Conservation (phyloP, 1,284 basidiomycete genomes). For the Heterobasidion occidentale region DNA sequence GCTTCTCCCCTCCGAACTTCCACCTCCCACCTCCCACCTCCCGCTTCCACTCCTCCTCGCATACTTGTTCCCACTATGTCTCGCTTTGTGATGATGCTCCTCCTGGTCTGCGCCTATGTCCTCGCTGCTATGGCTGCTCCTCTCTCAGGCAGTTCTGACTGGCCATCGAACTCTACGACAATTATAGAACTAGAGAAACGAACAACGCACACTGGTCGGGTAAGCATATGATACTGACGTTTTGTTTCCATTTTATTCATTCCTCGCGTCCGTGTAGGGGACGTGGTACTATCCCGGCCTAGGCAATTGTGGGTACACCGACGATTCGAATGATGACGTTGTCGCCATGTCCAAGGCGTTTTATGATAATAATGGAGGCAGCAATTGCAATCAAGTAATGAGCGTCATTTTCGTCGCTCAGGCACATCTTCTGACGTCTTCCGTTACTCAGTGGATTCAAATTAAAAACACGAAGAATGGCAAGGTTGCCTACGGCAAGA, state of each 20-base stretch:
- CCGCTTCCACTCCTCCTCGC: slow-evolving; percentile 5
- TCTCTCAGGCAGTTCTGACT: slow-evolving; percentile 15
- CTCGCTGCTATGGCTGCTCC: slow-evolving; percentile 39
- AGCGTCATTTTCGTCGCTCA: background rate
- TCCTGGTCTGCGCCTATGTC: slow-evolving; percentile 35
- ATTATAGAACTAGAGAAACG: slow-evolving; percentile 36
- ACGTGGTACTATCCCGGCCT: slow-evolving; percentile 35
- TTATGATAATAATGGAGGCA: slow-evolving; percentile 22
- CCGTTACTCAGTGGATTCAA: slow-evolving; percentile 15
- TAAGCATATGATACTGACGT: slow-evolving; percentile 19
- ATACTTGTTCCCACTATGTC: slow-evolving; percentile 18
- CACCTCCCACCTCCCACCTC: slow-evolving; percentile 1
- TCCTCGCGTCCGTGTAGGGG: slow-evolving; percentile 20
- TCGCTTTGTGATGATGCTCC: slow-evolving; percentile 30
- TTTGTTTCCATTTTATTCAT: slow-evolving; percentile 3
- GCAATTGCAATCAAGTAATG: slow-evolving; percentile 30
- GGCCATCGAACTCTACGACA: slow-evolving; percentile 16
- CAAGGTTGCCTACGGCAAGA: slow-evolving; percentile 20
- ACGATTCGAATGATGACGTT: slow-evolving; percentile 26
- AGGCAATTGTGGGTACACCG: slow-evolving; percentile 31
- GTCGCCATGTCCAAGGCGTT: slow-evolving; percentile 28
- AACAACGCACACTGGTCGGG: slow-evolving; percentile 35
- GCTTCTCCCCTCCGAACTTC: background rate
- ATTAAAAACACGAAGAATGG: slow-evolving; percentile 26
- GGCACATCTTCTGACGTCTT: background rate